phyloP scores from a whole-genome alignment of 768 basidiomycete species.

The Mycena chlorophos region DNA sequence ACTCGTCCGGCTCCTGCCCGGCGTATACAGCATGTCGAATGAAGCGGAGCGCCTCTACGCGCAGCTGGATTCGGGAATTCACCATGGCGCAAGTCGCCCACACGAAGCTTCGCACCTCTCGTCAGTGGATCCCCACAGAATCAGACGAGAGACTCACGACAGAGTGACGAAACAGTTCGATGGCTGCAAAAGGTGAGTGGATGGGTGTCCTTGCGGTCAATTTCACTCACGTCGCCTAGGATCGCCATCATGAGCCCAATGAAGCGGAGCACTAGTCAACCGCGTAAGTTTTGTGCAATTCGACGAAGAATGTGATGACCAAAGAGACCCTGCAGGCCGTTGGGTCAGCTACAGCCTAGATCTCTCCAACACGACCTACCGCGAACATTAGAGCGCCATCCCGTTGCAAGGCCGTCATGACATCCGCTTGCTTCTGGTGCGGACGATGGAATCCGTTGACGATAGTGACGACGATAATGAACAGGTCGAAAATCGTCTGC shows the following conservation, averaged over 20 bases:
- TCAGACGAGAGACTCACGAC: too few relatives aligned
- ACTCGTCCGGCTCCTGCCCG: too few relatives aligned
- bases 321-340: background rate
- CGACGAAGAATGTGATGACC: background rate
- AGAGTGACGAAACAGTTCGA: too few relatives aligned
- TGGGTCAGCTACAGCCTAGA: background rate
- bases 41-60: too few relatives aligned
- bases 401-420: background rate
- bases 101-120: too few relatives aligned
- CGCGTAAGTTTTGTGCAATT: background rate
- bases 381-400: constrained; percentile 2
- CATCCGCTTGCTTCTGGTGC: constrained; percentile 1
- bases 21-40: too few relatives aligned
- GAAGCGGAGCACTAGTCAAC: background rate
- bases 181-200: too few relatives aligned
- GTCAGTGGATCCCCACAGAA: too few relatives aligned
- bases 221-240: background rate
- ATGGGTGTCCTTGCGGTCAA: background rate
- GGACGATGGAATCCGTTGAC: constrained; percentile 3
- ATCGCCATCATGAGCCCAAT: background rate
- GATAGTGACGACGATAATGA: background rate
- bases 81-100: too few relatives aligned
- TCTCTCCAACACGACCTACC: background rate
- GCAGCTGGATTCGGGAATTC: too few relatives aligned
- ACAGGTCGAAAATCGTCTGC: constrained; percentile 2